Base-by-base conservation (phyloP, 1,284 basidiomycete genomes). In the Apiotrichum sp. region DNA sequence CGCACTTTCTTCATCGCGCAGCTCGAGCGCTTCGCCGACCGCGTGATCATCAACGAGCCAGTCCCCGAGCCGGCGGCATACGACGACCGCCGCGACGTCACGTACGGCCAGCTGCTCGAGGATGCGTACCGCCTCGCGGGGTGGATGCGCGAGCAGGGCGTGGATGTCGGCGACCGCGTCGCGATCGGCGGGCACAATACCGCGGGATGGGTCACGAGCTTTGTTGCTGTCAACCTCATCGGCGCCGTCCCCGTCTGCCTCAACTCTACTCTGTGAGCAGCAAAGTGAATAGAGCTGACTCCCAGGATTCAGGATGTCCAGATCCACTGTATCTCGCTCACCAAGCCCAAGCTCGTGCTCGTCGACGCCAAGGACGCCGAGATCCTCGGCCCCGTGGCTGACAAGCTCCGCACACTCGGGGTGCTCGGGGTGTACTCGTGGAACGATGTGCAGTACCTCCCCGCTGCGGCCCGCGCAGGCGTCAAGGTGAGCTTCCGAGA, bases 191-290 rank as follows among this genome's bases (percentile, higher is more conserved):
- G 72, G 11, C 47, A 55, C 9, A 74, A 73, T 61, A 52, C 46
- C 36, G 33, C 39, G 34, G 68, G 67, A 16, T 74, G 71, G 69
- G 56, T 73, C 29, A 61, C 67, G 2, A 31, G 63, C 1, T 74
- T 68, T 46, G 50, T 69, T 4, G 72, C 71, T 2, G 53, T 52
- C 2, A 67, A 73, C 41, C 58, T 74, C 32, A 63, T 74, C 44
- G 72, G 70, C 13, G 72, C 65, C 0, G 62, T 73, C 3, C 53
- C 66, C 0, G 67, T 73, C 10, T 64, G 57, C 16, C 58, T 74
- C n/a, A 74, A 74, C 58, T 71, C 69, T 36, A 57, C 55, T 61
- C 57, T 74, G 69, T 71, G 39, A 68, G 71, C 63, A 29, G 14
- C 11, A 14, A 33, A 6, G 7, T 11, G 31, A 6, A 34, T 16